phyloP scores from a whole-genome alignment of 768 basidiomycete species.

The Phlebiopsis gigantea region DNA sequence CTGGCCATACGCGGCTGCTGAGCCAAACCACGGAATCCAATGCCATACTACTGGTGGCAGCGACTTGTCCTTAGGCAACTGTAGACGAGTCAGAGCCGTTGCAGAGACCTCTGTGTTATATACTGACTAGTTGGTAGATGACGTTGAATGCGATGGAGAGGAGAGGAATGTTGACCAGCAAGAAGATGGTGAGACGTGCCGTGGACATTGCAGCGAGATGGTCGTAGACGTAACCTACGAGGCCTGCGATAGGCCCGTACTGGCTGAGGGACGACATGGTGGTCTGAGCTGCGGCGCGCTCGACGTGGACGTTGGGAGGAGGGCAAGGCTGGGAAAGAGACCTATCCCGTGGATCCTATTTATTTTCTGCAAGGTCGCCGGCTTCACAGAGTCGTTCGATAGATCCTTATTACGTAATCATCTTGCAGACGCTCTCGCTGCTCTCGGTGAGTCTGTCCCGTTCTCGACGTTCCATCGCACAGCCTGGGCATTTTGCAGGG shows the following conservation, averaged over 20 bases:
- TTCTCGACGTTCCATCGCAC: not conserved
- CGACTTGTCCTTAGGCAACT: constrained; percentile 68
- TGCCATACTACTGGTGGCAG: constrained; percentile 92
- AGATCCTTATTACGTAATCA: constrained; percentile 7
- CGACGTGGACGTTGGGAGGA: not conserved
- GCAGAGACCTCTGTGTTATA: not conserved
- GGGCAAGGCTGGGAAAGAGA: constrained; percentile 4
- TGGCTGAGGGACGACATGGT: constrained; percentile 22
- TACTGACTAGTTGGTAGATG: constrained; percentile 68
- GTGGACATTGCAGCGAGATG: constrained; percentile 21
- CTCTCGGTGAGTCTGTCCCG: not conserved
- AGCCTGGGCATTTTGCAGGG: not conserved
- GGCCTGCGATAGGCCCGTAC: constrained; percentile 24
- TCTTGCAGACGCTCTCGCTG: not conserved
- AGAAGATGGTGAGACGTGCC: constrained; percentile 29
- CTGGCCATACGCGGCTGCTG: constrained; percentile 83
- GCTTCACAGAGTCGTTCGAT: constrained; percentile 14
- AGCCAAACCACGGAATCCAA: constrained; percentile 86
- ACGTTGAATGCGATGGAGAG: constrained; percentile 69
- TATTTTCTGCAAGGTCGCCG: constrained; percentile 1
- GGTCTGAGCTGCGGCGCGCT: not conserved
- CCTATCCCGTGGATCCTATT: constrained; percentile 11
- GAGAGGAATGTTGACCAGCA: constrained; percentile 62
- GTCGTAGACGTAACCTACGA: constrained; percentile 21
- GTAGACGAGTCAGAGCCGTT: not conserved